Evolutionary conservation across 345 rosid genomes (phyloP).

Genomic region (Lumnitzera littorea): DNA sequence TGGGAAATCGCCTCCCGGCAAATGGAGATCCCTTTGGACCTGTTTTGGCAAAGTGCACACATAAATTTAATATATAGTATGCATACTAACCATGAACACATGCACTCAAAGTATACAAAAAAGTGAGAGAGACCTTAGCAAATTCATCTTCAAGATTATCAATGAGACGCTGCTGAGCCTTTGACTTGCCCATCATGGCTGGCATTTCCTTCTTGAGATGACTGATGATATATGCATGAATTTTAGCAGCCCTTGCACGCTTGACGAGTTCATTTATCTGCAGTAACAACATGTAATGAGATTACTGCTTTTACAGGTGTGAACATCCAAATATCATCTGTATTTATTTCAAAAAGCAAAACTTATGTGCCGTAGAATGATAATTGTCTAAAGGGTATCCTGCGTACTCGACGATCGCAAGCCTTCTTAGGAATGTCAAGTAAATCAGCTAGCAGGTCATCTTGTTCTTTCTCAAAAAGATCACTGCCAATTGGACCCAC

Average conservation of each 20-base stretch:
- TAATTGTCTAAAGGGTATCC: constrained; percentile 18
- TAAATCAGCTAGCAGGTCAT: constrained; percentile 66
- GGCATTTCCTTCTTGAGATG: constrained; percentile 98
- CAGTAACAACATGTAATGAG: not conserved
- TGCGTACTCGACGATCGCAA: constrained; percentile 79
- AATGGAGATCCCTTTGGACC: constrained; percentile 83
- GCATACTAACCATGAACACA: too few relatives aligned
- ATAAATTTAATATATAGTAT: not conserved
- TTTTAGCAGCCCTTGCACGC: constrained; percentile 89
- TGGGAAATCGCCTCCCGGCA: constrained; percentile 81
- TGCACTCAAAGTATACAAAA: too few relatives aligned
- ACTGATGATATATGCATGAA: constrained; percentile 83
- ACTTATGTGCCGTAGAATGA: not conserved
- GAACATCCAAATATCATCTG: not conserved
- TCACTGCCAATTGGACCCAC: constrained; percentile 69
- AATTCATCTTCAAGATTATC: constrained; percentile 76
- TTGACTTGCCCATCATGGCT: constrained; percentile 91
- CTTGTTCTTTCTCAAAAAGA: constrained; percentile 87
- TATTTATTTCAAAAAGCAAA: not conserved
- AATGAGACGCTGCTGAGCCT: constrained; percentile 70
- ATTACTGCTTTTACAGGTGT: not conserved
- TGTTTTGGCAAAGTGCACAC: constrained; percentile 12
- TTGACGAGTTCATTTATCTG: constrained; percentile 95
- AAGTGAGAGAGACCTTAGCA: constrained; percentile 46
- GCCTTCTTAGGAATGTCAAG: constrained; percentile 84